Evolutionary conservation across 75 land plant genomes (phyloP).

Genomic region (Azolla pinnata): DNA sequence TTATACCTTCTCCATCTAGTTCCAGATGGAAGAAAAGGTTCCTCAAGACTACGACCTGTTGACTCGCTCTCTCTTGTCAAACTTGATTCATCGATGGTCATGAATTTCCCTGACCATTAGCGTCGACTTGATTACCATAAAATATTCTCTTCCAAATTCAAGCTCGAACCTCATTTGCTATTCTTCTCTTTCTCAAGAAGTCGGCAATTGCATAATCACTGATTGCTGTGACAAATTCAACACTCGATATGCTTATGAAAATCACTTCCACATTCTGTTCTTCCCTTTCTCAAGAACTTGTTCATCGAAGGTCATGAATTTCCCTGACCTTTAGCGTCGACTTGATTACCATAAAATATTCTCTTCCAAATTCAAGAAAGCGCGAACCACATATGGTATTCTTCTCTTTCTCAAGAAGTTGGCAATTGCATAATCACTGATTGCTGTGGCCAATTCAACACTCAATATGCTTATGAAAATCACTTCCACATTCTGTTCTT

Average conservation of each 20-base stretch:
- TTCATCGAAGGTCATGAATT: too few relatives aligned
- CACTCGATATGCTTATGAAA: constrained; percentile 73
- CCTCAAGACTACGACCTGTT: constrained; percentile 37
- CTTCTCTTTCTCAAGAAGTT: constrained; percentile 82
- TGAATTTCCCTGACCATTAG: constrained; percentile 81
- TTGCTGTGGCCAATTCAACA: constrained; percentile 83
- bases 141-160: constrained; percentile 54
- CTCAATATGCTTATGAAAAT: constrained; percentile 73
- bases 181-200: constrained; percentile 90
- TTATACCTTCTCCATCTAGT: constrained; percentile 82
- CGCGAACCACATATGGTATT: constrained; percentile 74
- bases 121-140: constrained; percentile 82
- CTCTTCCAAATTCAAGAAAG: constrained; percentile 56
- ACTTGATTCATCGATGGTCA: constrained; percentile 72
- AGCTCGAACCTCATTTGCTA: constrained; percentile 63
- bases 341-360: constrained; percentile 57
- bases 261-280: too few relatives aligned
- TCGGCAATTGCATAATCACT: constrained; percentile 88
- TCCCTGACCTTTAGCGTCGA: constrained; percentile 77
- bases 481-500: too few relatives aligned
- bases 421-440: constrained; percentile 88
- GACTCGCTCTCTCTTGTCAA: constrained; percentile 89
- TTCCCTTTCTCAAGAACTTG: too few relatives aligned
- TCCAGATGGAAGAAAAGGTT: constrained; percentile 75
- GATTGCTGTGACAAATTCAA: constrained; percentile 79